Percentiles rank a stretch among this genome's conserved stretches.
Evolutionary conservation across 768 basidiomycete species (phyloP).

Genomic region (Psilocybe cyanescens): DNA sequence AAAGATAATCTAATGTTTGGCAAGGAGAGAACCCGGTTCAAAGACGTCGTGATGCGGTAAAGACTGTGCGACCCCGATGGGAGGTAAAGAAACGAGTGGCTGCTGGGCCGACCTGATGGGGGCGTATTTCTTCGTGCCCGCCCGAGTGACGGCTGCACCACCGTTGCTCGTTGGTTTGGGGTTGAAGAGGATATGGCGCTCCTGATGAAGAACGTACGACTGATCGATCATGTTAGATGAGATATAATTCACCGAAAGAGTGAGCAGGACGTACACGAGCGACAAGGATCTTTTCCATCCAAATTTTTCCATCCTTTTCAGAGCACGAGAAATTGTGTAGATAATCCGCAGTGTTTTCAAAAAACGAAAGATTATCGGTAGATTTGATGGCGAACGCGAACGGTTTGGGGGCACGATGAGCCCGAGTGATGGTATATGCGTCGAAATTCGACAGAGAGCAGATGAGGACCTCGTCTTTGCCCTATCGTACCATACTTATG

Average conservation of each 20-base stretch:
- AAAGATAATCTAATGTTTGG: conserved; percentile 39
- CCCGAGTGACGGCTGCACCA: conserved; percentile 36
- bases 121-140: conserved; percentile 40
- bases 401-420: conserved; percentile 81
- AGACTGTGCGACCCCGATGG: conserved; percentile 36
- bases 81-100: conserved; percentile 47
- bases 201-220: conserved; percentile 86
- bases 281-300: conserved; percentile 81
- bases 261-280: conserved; percentile 66
- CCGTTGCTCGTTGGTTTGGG: conserved; percentile 36
- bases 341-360: conserved; percentile 89
- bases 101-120: conserved; percentile 25
- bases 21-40: conserved; percentile 77
- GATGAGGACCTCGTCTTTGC: conserved; percentile 81
- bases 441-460: conserved; percentile 92
- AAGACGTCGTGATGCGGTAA: conserved; percentile 50
- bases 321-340: conserved; percentile 84
- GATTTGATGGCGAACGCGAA: conserved; percentile 90
- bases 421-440: conserved; percentile 77
- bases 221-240: conserved; percentile 31
- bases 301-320: conserved; percentile 70
- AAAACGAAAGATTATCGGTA: conserved; percentile 82
- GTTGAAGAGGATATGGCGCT: conserved; percentile 69
- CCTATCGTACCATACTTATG: conserved; percentile 42
- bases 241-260: background rate